Conservation (phyloP, 2,329 filamentous ascomycete species). For the Trichoderma koningiopsis region DNA sequence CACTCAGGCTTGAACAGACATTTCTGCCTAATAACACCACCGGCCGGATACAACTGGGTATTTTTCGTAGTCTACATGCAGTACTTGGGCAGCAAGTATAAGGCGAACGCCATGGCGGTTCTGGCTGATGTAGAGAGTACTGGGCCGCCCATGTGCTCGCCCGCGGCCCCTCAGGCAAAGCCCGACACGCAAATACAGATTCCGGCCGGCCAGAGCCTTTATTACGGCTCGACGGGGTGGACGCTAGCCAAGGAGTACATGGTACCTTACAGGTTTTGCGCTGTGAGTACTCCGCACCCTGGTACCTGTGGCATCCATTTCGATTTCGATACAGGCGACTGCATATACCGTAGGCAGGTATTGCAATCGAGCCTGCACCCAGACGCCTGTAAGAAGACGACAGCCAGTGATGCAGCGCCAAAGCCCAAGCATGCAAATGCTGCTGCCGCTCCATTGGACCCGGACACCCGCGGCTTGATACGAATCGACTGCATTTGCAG, state of each 20-base stretch:
- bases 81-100: neutral
- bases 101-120: neutral
- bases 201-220: neutral
- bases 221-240: conserved; percentile 19
- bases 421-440: neutral
- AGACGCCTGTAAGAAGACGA: neutral
- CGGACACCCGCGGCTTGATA: neutral
- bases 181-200: neutral
- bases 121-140: neutral
- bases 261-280: conserved; percentile 11
- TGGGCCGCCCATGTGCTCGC: neutral
- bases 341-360: neutral
- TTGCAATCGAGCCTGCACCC: neutral
- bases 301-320: neutral
- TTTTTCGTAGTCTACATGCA: neutral
- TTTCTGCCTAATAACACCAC: neutral
- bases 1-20: neutral
- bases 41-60: too few species aligned
- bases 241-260: conserved; percentile 5
- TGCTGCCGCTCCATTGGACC: neutral
- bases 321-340: neutral
- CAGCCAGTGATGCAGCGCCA: neutral
- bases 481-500: neutral
- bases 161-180: neutral
- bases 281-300: neutral